A percentile compares a stretch with the other conserved stretches of the same genome.
Evolutionary conservation across 805 yeast genomes (phyloP).

Genomic region (Metschnikowia hibisci): DNA sequence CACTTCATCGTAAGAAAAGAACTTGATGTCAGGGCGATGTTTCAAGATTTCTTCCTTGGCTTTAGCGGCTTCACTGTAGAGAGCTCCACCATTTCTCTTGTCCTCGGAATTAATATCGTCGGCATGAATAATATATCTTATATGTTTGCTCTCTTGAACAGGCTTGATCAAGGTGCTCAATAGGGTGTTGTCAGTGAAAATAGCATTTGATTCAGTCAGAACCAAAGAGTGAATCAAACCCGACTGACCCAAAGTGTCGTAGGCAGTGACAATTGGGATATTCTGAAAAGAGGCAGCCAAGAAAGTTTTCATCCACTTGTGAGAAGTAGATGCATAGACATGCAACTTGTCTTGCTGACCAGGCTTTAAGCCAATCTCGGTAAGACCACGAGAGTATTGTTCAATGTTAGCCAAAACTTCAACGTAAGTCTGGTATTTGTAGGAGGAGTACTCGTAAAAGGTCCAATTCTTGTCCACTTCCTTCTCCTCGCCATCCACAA

Average conservation of each 20-base stretch:
- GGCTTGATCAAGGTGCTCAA: constrained; percentile 68
- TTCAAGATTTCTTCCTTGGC: constrained; percentile 58
- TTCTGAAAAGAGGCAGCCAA: constrained; percentile 73
- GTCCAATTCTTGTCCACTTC: constrained; percentile 84
- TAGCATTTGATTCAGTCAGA: constrained; percentile 73
- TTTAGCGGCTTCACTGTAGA: constrained; percentile 52
- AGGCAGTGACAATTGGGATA: constrained; percentile 90
- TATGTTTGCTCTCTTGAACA: constrained; percentile 53
- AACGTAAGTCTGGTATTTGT: constrained; percentile 59
- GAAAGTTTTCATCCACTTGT: constrained; percentile 85
- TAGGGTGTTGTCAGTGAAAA: constrained; percentile 80
- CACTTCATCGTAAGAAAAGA: constrained; percentile 64
- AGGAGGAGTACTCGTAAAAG: constrained; percentile 74
- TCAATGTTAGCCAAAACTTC: constrained; percentile 50
- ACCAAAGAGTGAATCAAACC: constrained; percentile 83
- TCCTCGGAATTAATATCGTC: constrained; percentile 61
- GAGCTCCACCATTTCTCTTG: constrained; percentile 57
- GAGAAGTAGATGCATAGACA: constrained; percentile 84
- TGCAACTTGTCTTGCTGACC: constrained; percentile 61
- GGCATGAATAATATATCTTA: constrained; percentile 69
- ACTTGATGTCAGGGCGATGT: constrained; percentile 72
- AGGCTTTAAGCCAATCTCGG: constrained; percentile 67
- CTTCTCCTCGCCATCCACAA: constrained; percentile 69
- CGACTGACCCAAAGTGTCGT: constrained; percentile 87
- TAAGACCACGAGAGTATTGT: constrained; percentile 70